phyloP scores from a whole-genome alignment of 2,329 filamentous ascomycete species.

The Didymella segeticola region DNA sequence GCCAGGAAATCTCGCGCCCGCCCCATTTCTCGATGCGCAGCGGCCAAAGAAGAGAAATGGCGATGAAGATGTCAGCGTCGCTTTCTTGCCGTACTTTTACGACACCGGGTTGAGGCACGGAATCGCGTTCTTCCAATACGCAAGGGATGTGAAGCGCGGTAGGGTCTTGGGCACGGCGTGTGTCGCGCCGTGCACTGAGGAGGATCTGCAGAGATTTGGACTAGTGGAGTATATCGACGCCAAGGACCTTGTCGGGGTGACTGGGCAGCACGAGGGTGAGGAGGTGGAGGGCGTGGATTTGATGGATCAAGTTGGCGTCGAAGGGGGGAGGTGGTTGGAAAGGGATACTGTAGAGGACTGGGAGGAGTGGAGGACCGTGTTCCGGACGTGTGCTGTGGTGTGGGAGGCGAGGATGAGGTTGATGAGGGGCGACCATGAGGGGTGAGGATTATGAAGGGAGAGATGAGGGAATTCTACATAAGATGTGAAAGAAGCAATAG shows the following conservation, averaged over 20 bases:
- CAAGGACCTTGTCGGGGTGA: neutral
- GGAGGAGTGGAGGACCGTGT: constrained; percentile 3
- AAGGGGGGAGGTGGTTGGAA: constrained; percentile 15
- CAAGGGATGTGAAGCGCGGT: neutral
- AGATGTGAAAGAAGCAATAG: too few species aligned
- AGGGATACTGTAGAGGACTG: constrained; percentile 7
- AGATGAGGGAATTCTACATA: neutral
- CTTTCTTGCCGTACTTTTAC: constrained; percentile 31
- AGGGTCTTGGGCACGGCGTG: neutral
- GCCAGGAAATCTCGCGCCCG: neutral
- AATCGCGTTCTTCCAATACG: constrained; percentile 17
- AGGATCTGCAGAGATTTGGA: constrained; percentile 6
- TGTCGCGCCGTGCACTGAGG: constrained; percentile 19
- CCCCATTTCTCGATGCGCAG: neutral
- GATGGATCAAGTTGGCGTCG: constrained; percentile 9
- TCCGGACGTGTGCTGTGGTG: neutral
- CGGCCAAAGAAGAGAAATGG: neutral
- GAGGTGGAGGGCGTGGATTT: neutral
- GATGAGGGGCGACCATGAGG: neutral
- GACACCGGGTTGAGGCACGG: constrained; percentile 13
- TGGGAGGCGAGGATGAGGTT: constrained; percentile 11
- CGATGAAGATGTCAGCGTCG: constrained; percentile 2
- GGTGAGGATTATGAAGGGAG: neutral
- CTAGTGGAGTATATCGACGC: constrained; percentile 11
- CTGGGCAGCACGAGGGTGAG: too few species aligned